A percentile compares a stretch with the other conserved stretches of the same genome.
Conservation (phyloP, 345 rosid species). For the Triadica sebifera region DNA sequence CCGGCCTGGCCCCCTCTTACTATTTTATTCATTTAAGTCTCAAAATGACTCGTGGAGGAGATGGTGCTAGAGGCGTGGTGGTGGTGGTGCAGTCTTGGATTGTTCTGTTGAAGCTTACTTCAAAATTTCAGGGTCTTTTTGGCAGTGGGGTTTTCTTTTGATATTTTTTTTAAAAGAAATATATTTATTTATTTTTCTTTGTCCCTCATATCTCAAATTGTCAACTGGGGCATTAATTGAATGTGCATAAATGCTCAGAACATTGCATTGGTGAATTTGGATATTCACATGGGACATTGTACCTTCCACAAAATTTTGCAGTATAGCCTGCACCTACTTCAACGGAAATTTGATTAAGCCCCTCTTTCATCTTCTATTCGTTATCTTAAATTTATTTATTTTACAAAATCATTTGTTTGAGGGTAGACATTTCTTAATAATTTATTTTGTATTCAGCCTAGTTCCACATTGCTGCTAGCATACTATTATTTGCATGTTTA, state of each 20-base stretch:
- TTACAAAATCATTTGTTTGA: neutral
- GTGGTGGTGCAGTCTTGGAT: slow-evolving; percentile 20
- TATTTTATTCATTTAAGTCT: neutral
- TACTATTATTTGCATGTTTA: too few species aligned
- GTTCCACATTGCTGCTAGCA: too few species aligned
- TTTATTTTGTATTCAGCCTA: too few species aligned
- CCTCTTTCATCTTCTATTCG: neutral
- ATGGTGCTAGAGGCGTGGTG: neutral
- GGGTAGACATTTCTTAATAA: neutral
- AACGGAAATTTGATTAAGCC: slow-evolving; percentile 26
- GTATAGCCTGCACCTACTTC: slow-evolving; percentile 16
- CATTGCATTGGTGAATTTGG: slow-evolving; percentile 6
- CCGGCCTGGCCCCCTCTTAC: neutral
- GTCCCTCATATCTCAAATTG: neutral
- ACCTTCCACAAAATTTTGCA: slow-evolving; percentile 13
- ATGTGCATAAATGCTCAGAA: neutral
- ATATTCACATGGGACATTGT: slow-evolving; percentile 32
- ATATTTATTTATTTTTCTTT: neutral
- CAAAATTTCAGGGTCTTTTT: slow-evolving; percentile 7
- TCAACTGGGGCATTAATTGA: slow-evolving; percentile 28
- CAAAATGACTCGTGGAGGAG: neutral
- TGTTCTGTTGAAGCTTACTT: slow-evolving; percentile 20
- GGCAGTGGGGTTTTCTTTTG: neutral
- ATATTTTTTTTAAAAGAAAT: neutral
- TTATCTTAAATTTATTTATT: neutral